Conservation (phyloP, 345 rosid species). For the Populus ilicifolia region DNA sequence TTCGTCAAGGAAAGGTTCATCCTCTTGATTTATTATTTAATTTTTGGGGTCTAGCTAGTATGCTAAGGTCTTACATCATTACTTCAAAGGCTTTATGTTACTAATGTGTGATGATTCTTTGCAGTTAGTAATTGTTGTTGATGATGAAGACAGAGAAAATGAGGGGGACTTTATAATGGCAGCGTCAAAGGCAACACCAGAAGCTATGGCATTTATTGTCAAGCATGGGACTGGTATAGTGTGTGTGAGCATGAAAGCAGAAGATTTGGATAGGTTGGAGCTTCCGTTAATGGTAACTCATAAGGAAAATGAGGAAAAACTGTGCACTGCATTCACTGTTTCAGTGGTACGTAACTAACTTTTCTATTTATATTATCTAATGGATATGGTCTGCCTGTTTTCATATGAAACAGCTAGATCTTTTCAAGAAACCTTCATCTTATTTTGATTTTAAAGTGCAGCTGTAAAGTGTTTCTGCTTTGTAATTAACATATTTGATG, state of each 20-base stretch:
- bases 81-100: not conserved
- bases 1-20: conserved; percentile 69
- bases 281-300: conserved; percentile 79
- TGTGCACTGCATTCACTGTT: conserved; percentile 76
- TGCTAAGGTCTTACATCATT: not conserved
- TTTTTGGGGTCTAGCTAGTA: not conserved
- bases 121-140: conserved; percentile 87
- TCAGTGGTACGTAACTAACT: conserved; percentile 56
- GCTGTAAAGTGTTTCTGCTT: not conserved
- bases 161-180: conserved; percentile 94
- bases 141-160: conserved; percentile 92
- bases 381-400: not conserved
- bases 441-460: not conserved
- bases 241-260: conserved; percentile 80
- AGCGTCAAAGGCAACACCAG: conserved; percentile 78
- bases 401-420: not conserved
- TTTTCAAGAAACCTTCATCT: not conserved
- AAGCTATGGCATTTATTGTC: conserved; percentile 93
- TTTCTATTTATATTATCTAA: not conserved
- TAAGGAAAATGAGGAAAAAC: conserved; percentile 78
- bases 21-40: not conserved
- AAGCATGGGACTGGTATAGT: conserved; percentile 92
- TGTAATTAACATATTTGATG: not conserved
- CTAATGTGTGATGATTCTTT: conserved; percentile 20
- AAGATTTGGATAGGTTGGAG: conserved; percentile 72